Conservation (phyloP, 768 basidiomycete species). For the Holtermannia corniformis region DNA sequence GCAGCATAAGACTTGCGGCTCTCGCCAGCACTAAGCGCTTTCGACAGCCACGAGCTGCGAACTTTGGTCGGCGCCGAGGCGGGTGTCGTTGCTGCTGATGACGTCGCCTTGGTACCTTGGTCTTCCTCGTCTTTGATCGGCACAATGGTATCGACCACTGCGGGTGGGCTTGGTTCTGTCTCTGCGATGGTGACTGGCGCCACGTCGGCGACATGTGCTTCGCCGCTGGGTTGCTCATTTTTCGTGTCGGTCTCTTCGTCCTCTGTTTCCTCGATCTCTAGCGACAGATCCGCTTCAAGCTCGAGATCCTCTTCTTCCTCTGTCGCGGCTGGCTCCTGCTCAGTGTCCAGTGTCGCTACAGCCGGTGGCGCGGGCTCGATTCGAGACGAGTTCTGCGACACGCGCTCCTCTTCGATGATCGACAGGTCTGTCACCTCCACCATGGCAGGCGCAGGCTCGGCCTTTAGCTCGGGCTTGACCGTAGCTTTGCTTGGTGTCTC, state of each 20-base stretch:
- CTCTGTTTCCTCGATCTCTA: neutral
- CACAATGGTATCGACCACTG: neutral
- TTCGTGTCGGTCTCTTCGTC: neutral
- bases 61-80: constrained; percentile 7
- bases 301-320: neutral
- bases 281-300: neutral
- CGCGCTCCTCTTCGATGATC: too few relatives aligned
- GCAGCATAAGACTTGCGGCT: neutral
- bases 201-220: neutral
- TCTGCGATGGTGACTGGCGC: neutral
- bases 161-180: neutral
- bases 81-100: neutral
- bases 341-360: neutral
- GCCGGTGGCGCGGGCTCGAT: too few relatives aligned
- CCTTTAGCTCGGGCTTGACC: too few relatives aligned
- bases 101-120: too few relatives aligned
- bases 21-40: constrained; percentile 24
- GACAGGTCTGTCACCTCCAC: too few relatives aligned
- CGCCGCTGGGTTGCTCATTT: too few relatives aligned
- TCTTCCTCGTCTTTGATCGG: neutral
- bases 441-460: too few relatives aligned
- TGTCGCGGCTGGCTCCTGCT: neutral
- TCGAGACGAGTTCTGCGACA: too few relatives aligned
- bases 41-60: constrained; percentile 32
- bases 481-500: too few relatives aligned